A percentile compares a stretch with the other conserved stretches of the same genome.
phyloP scores from a whole-genome alignment of 2,329 filamentous ascomycete species.

The Bipolaris cookei region DNA sequence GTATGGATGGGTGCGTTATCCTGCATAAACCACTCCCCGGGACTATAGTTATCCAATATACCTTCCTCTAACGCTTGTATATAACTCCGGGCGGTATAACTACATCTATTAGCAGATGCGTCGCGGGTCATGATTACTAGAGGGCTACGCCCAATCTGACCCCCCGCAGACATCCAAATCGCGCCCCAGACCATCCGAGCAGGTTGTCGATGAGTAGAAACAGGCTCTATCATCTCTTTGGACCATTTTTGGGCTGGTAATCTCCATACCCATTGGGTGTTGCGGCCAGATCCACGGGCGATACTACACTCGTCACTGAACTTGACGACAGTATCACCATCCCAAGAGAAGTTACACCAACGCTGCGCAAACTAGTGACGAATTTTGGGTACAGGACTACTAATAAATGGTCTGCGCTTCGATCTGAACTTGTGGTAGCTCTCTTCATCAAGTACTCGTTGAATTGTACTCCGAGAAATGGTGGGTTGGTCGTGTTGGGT shows the following conservation, averaged over 20 bases:
- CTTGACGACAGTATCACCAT: not conserved
- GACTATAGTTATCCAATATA: slow-evolving; percentile 5
- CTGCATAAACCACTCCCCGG: slow-evolving; percentile 21
- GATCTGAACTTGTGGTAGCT: slow-evolving; percentile 4
- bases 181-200: slow-evolving; percentile 8
- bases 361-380: not conserved
- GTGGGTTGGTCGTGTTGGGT: not conserved
- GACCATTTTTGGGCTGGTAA: not conserved
- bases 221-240: not conserved
- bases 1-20: slow-evolving; percentile 33
- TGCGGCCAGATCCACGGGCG: no score
- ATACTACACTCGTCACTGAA: no score
- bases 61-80: slow-evolving; percentile 5
- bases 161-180: slow-evolving; percentile 9
- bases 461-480: not conserved
- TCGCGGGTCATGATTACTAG: slow-evolving; percentile 21
- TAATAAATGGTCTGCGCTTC: slow-evolving; percentile 6
- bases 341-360: not conserved
- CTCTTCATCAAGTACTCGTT: not conserved
- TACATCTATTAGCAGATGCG: not conserved
- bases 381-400: not conserved
- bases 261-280: no score
- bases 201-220: not conserved
- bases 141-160: slow-evolving; percentile 1
- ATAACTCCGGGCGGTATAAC: slow-evolving; percentile 8